Evolutionary conservation across 2,329 filamentous ascomycete species (phyloP), one percentile per base, ranked within the genome.

Genomic region (Arthrobotrys pseudoclavata): DNA sequence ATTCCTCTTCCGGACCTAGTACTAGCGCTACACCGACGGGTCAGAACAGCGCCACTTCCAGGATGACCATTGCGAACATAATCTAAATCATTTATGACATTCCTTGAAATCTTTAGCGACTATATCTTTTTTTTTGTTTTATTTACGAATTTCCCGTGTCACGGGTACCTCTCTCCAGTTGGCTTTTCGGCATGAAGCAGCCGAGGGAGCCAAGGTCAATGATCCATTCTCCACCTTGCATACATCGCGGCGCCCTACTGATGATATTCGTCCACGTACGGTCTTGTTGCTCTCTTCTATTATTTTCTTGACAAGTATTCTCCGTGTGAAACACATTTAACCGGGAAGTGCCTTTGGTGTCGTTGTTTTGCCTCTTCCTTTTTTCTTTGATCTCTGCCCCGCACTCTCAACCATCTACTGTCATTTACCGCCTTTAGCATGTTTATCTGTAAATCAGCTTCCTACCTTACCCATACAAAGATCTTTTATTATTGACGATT

Each of bases 1-100:
- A 53, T 71, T 42, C 61, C 47, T 71, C 67, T 53, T 40, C 61
- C 37, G 61, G 60, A 26, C 67, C 67, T 47, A 62, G 72, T 42
- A 64, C 37, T 42, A 69, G 53, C 48, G 37, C 62, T 34, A 42
- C 69, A 47, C 34, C 60, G 24, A 67, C 69, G 22, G 50, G 62
- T 45, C 69, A 74, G 45, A 68, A 26, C 45, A 67, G 42, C 67
- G 67, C 67, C 74, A 71, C 74, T 20, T 77, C 74, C 22, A 77
- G 74, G 74, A 77, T 77, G 74, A 77, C 74, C 24, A 77, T 77
- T 71, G 74, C 74, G 66, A 77, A 77, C 47, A 71, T 77, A 62
- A 70, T 77, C 50, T 77, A 71, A 77, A 42, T 24, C 31, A 61
- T 34, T 61, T 10, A 70, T 52, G 47, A 48, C 47, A 57, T 47